phyloP scores from a whole-genome alignment of 2,329 filamentous ascomycete species.

The Pseudogymnoascus sp. region DNA sequence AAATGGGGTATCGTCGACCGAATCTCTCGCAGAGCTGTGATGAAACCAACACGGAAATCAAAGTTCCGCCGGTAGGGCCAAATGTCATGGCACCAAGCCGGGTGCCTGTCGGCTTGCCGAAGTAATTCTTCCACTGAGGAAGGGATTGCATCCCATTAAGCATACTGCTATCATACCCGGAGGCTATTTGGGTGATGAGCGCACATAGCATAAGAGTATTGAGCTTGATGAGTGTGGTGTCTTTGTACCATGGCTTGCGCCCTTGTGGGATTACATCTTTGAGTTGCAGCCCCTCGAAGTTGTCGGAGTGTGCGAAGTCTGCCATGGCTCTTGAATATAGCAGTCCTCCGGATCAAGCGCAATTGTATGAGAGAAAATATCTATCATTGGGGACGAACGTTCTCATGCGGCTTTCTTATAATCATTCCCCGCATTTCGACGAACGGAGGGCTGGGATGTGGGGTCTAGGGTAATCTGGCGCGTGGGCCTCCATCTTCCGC shows the following conservation, averaged over 20 bases:
- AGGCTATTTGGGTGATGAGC: slow-evolving; percentile 28
- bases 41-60: slow-evolving; percentile 23
- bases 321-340: not conserved
- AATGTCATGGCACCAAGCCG: slow-evolving; percentile 34
- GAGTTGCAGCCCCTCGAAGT: slow-evolving; percentile 5
- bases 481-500: not conserved
- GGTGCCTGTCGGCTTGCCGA: slow-evolving; percentile 32
- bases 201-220: slow-evolving; percentile 29
- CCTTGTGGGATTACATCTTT: slow-evolving; percentile 5
- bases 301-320: not conserved
- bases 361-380: not conserved
- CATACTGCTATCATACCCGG: slow-evolving; percentile 27
- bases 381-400: not conserved
- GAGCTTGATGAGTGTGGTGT: slow-evolving; percentile 24
- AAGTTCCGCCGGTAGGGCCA: slow-evolving; percentile 33
- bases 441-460: not conserved
- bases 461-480: not conserved
- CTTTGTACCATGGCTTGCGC: slow-evolving; percentile 18
- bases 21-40: slow-evolving; percentile 26
- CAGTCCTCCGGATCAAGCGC: not conserved
- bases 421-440: not conserved
- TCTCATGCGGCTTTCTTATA: not conserved
- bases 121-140: slow-evolving; percentile 22
- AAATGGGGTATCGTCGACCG: slow-evolving; percentile 25
- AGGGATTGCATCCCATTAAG: slow-evolving; percentile 15